Evolutionary conservation across 2,329 filamentous ascomycete genomes (phyloP).

Genomic region (Simplicillium aogashimaense): DNA sequence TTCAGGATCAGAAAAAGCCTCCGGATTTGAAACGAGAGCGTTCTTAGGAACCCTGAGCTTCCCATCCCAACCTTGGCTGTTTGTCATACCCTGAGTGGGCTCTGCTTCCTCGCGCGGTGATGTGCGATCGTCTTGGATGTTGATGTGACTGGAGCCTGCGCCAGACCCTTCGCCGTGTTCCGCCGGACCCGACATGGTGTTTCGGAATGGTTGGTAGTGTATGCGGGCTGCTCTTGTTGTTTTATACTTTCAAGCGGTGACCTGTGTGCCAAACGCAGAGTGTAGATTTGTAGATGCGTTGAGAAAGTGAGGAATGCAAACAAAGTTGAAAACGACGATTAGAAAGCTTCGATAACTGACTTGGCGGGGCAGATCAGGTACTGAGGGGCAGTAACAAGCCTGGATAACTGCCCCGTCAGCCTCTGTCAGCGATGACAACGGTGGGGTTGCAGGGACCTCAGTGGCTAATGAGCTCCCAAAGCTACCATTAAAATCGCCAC

Average conservation of each 20-base stretch:
- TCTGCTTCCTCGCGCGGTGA: conserved; percentile 29
- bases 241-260: too few species aligned
- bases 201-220: not conserved
- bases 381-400: too few species aligned
- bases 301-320: too few species aligned
- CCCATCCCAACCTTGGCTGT: conserved; percentile 72
- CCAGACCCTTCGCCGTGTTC: conserved; percentile 18
- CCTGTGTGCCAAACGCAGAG: not conserved
- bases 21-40: conserved; percentile 59
- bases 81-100: conserved; percentile 37
- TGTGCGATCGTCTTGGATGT: conserved; percentile 33
- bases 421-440: too few species aligned
- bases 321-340: too few species aligned
- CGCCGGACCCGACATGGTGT: conserved; percentile 28
- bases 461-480: too few species aligned
- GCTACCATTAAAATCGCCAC: too few species aligned
- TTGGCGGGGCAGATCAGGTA: too few species aligned
- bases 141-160: conserved; percentile 34
- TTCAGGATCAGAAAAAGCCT: conserved; percentile 75
- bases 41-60: conserved; percentile 64
- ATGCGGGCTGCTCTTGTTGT: not conserved
- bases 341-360: too few species aligned
- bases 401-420: too few species aligned
- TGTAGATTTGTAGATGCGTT: not conserved
- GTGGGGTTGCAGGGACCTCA: too few species aligned